Base-by-base conservation (phyloP, 1,139 yeast species). In the Zygotorulaspora mrakii region DNA sequence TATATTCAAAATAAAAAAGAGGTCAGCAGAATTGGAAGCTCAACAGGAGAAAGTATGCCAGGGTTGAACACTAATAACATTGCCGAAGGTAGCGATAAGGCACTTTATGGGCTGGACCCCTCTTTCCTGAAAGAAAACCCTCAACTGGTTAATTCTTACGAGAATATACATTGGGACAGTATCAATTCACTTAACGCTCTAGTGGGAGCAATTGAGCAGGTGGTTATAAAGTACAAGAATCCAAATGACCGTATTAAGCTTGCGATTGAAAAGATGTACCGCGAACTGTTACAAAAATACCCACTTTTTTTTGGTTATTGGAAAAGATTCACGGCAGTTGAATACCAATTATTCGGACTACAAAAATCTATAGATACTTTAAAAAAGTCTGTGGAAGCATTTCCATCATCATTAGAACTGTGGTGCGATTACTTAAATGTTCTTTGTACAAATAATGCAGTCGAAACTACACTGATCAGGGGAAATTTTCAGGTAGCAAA, bases 391-490 rank as follows among this genome's bases (percentile, higher is more conserved):
- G 70, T 79, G 3, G 65, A 62, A 7, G 64, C 65, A 0, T 77
- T 74, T 47, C 84, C 84, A 0, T 64, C 66, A 30, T 77, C 83
- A 1, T 49, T 80, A 8, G 82, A 76, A n/a, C 62, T 82, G 3
- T 82, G 91, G 91, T 53, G 67, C 1, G 87, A 81, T 49, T 81
- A 78, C 54, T 53, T 81, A 40, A 68, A 70, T 30, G 77, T 81
- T 1, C 53, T 77, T 21, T 55, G 70, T 5, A 65, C 76, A 3
- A 65, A 68, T 45, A 52, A 46, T 30, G 52, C 55, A 1, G 51
- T 54, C 16, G 57, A 60, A 3, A 54, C 60, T 6, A 57, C 52
- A 1, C 49, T 48, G 17, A 64, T 75, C n/a, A 55, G 75, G 28
- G 42, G 36, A 0, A 62, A 69, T 25, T 77, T 76, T 46, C 49